A percentile compares a stretch with the other conserved stretches of the same genome.
phyloP scores from a whole-genome alignment of 2,329 filamentous ascomycete genomes.

The Colletotrichum sp. region DNA sequence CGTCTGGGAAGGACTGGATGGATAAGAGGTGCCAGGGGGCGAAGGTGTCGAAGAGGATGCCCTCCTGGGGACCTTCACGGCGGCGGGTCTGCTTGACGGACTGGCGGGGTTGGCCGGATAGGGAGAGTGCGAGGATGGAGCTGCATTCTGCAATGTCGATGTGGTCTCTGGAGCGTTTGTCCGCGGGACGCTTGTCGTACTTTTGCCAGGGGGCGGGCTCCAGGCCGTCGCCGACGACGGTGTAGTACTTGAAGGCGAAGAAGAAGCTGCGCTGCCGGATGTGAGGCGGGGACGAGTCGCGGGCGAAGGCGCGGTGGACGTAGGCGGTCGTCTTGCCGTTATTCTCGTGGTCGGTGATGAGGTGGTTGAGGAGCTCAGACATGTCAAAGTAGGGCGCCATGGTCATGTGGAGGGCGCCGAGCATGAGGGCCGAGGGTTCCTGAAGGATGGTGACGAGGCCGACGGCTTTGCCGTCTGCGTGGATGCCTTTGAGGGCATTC shows the following conservation, averaged over 20 bases:
- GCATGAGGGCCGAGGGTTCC: conserved; percentile 64
- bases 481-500: conserved; percentile 43
- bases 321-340: conserved; percentile 49
- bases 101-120: conserved; percentile 55
- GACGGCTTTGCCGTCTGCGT: conserved; percentile 43
- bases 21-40: conserved; percentile 64
- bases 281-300: conserved; percentile 36
- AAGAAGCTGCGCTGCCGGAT: conserved; percentile 61
- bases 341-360: conserved; percentile 53
- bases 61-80: conserved; percentile 48
- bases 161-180: conserved; percentile 48
- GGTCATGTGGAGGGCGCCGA: conserved; percentile 63
- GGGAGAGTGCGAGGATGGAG: conserved; percentile 61
- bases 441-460: conserved; percentile 64
- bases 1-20: conserved; percentile 64
- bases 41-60: conserved; percentile 62
- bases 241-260: conserved; percentile 70
- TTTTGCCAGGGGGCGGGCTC: conserved; percentile 64
- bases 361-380: conserved; percentile 60
- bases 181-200: conserved; percentile 49
- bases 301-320: conserved; percentile 52
- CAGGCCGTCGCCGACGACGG: conserved; percentile 59
- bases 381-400: conserved; percentile 64
- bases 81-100: conserved; percentile 54
- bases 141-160: conserved; percentile 64